Base-by-base conservation (phyloP, 805 yeast genomes). In the Pichia manshurica region DNA sequence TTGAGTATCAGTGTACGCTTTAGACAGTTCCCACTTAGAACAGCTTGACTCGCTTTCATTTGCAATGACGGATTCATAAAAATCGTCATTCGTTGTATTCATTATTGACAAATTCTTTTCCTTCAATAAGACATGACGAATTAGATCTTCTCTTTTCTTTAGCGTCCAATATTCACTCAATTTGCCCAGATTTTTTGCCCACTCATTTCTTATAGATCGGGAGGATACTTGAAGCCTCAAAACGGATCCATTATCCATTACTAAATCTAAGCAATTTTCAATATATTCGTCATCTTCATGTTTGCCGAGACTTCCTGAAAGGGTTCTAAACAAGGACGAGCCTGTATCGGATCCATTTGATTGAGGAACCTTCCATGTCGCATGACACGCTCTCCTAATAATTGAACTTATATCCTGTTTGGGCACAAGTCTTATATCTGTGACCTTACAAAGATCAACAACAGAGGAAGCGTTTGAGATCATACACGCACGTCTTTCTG, bases 81-180 rank as follows among this genome's bases (percentile, higher is more conserved):
- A 37, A 44, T 68, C 70, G 48, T 81, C 87, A 47, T 74, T 74
- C 1, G 51, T 44, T 25, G 81, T 70, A 9, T 73, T 71, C 21
- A 85, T 63, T 13, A 57, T 59, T 7, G 62, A 47, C 44, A 75
- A 63, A 58, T 87, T 87, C 13, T 55, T 53, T 9, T 64, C 63
- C 43, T 78, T 71, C 4, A 75, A 53, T 4, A 53, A 49, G 42
- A 70, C 56, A 42, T 73, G 49, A 2, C 70, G 59, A 3, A 58
- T 41, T 9, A 72, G 46, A 48, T 79, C 82, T 9, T 72, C 70
- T 1, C 55, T 56, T 22, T 61, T 64, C 42, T 79, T 69, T 10
- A 57, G 49, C 20, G 58, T 67, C 97, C 97, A 90, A 60, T 82
- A 90, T 2, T 50, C 51, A 8, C 57, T 57, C 17, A 83, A 56